Evolutionary conservation across 108 stramenopile genomes (phyloP).

Genomic region (Schizochytrium sp.): DNA sequence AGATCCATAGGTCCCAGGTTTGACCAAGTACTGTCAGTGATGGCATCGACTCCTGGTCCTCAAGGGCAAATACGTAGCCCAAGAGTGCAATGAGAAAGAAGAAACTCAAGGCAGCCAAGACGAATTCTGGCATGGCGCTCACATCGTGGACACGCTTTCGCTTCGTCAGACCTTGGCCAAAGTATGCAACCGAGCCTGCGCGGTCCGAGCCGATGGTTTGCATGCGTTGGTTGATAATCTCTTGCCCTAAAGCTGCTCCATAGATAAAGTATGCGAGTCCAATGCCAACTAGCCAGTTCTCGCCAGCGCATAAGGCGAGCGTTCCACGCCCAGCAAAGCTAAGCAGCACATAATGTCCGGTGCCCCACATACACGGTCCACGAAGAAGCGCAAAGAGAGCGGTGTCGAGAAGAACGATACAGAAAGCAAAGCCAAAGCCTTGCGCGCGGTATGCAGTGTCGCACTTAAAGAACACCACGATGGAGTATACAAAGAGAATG

Average conservation of each 20-base stretch:
- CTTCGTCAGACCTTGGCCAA: not conserved
- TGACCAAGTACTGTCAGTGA: not conserved
- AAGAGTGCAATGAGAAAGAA: not conserved
- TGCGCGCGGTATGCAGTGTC: not conserved
- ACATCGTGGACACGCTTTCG: not conserved
- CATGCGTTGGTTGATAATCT: constrained; percentile 10
- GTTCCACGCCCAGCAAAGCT: not conserved
- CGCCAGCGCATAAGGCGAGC: not conserved
- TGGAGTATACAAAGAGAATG: not conserved
- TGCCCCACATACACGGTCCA: not conserved
- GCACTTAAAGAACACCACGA: not conserved
- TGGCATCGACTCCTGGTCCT: not conserved
- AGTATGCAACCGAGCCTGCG: not conserved
- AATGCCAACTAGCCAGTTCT: not conserved
- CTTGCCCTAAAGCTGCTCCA: not conserved
- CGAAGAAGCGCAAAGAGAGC: not conserved
- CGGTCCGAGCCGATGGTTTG: not conserved
- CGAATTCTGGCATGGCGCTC: constrained; percentile 15
- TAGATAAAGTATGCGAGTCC: not conserved
- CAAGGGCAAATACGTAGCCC: not conserved
- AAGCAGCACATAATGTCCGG: not conserved
- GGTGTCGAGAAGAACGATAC: not conserved
- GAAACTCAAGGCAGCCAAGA: not conserved
- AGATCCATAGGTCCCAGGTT: not conserved
- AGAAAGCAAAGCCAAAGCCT: not conserved